phyloP scores from a whole-genome alignment of 2,329 filamentous ascomycete genomes.

The Pseudohalonectria lignicola region DNA sequence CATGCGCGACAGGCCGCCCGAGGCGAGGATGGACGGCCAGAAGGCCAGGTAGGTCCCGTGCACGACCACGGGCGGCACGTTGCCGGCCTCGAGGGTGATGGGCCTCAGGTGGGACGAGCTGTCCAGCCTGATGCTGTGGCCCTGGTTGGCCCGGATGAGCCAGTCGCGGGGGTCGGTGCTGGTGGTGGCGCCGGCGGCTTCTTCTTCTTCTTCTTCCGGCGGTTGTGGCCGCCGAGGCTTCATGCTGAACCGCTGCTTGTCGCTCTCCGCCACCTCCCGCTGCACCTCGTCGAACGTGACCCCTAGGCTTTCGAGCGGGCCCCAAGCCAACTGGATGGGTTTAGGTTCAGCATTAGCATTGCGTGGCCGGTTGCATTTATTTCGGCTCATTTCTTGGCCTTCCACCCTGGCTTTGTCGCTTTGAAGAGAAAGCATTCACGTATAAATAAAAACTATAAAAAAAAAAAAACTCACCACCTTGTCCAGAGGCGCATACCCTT shows the following conservation, averaged over 20 bases:
- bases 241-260: constrained; percentile 85
- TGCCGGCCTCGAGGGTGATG: constrained; percentile 45
- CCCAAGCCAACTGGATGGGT: constrained; percentile 41
- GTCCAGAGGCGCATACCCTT: constrained; percentile 48
- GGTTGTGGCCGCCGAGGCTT: too few relatives aligned
- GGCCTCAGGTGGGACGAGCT: constrained; percentile 60
- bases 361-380: too few relatives aligned
- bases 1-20: constrained; percentile 75
- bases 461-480: constrained; percentile 38
- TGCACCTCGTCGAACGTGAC: constrained; percentile 68
- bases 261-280: constrained; percentile 58
- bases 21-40: constrained; percentile 63
- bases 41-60: constrained; percentile 83
- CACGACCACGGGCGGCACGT: constrained; percentile 57
- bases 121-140: constrained; percentile 72
- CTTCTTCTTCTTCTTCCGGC: constrained; percentile 6
- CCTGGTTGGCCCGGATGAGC: constrained; percentile 91
- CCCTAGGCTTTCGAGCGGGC: constrained; percentile 53
- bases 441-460: constrained; percentile 2
- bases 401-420: neutral
- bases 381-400: too few relatives aligned
- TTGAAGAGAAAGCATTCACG: constrained; percentile 3
- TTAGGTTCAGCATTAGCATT: constrained; percentile 2
- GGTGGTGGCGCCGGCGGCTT: constrained; percentile 11
- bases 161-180: constrained; percentile 49